Percentiles rank a stretch among this genome's conserved stretches.
Conservation (phyloP, 345 rosid species). For the Erodium maritimum region DNA sequence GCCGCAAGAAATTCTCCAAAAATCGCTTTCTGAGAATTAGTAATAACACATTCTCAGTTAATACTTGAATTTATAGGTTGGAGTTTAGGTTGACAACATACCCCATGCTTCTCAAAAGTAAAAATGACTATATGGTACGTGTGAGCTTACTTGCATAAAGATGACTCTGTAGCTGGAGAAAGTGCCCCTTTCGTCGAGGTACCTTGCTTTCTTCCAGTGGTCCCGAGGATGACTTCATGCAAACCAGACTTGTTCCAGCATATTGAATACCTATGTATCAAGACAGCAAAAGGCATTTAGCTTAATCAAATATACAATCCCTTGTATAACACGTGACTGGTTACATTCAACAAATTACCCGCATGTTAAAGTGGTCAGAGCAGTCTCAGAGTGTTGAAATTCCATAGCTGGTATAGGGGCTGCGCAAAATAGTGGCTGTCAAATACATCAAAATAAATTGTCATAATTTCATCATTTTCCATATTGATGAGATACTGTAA, state of each 20-base stretch:
- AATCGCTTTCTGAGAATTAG: conserved; percentile 36
- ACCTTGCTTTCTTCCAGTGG: conserved; percentile 92
- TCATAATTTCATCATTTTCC: conserved; percentile 5
- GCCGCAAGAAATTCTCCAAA: conserved; percentile 39
- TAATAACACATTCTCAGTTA: neutral
- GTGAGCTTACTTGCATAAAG: conserved; percentile 69
- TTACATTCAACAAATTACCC: conserved; percentile 34
- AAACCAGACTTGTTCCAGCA: conserved; percentile 83
- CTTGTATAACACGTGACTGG: neutral
- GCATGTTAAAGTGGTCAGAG: conserved; percentile 73
- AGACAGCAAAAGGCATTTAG: neutral
- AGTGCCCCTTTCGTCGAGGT: conserved; percentile 77
- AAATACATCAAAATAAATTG: conserved; percentile 14
- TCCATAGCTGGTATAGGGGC: conserved; percentile 63
- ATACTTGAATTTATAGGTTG: neutral
- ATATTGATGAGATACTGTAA: conserved; percentile 7
- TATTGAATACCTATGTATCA: conserved; percentile 55
- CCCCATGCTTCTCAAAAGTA: neutral
- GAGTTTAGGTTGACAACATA: neutral
- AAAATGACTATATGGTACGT: conserved; percentile 3
- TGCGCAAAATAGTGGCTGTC: conserved; percentile 57
- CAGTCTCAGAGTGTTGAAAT: conserved; percentile 82
- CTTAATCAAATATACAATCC: too few species aligned
- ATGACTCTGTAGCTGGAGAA: conserved; percentile 67
- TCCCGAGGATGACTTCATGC: conserved; percentile 89